Percentiles rank a stretch among this genome's conserved stretches.
phyloP scores from a whole-genome alignment of 2,329 filamentous ascomycete species.

The Canariomyces notabilis region DNA sequence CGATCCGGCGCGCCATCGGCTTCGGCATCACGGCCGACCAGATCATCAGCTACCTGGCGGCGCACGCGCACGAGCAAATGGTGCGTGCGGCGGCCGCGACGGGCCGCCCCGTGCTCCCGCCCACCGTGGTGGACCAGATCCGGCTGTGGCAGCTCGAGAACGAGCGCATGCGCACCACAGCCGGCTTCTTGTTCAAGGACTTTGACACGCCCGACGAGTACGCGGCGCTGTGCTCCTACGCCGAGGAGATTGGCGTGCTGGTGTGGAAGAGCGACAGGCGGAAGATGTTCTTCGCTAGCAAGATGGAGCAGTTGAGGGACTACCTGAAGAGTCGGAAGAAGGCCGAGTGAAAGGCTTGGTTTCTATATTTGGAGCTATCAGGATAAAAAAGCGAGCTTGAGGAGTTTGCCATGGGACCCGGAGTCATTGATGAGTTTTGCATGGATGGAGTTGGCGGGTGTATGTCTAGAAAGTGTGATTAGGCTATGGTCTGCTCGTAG shows the following conservation, averaged over 20 bases:
- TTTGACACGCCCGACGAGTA: conserved; percentile 71
- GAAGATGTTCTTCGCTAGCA: conserved; percentile 85
- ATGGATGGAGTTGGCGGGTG: no score
- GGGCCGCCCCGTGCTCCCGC: conserved; percentile 72
- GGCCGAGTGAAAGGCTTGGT: conserved; percentile 31
- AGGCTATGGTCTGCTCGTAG: no score
- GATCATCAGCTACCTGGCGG: conserved; percentile 86
- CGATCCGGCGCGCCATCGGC: conserved; percentile 78
- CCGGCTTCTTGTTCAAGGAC: conserved; percentile 85
- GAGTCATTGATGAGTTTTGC: no score
- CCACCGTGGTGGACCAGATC: conserved; percentile 96
- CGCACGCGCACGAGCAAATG: conserved; percentile 94
- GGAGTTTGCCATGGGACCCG: background rate
- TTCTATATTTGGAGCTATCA: background rate
- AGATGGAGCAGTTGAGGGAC: conserved; percentile 80
- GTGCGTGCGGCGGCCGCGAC: conserved; percentile 56
- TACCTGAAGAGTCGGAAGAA: conserved; percentile 67
- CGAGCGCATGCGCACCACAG: conserved; percentile 80
- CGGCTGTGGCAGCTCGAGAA: conserved; percentile 96
- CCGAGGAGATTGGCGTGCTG: conserved; percentile 84
- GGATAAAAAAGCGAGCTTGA: background rate
- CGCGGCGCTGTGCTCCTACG: conserved; percentile 66
- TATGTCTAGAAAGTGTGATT: no score
- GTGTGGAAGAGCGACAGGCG: conserved; percentile 78
- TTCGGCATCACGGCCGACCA: conserved; percentile 93